Evolutionary conservation across 768 basidiomycete genomes (phyloP).

Genomic region (Lyophyllum decastes): DNA sequence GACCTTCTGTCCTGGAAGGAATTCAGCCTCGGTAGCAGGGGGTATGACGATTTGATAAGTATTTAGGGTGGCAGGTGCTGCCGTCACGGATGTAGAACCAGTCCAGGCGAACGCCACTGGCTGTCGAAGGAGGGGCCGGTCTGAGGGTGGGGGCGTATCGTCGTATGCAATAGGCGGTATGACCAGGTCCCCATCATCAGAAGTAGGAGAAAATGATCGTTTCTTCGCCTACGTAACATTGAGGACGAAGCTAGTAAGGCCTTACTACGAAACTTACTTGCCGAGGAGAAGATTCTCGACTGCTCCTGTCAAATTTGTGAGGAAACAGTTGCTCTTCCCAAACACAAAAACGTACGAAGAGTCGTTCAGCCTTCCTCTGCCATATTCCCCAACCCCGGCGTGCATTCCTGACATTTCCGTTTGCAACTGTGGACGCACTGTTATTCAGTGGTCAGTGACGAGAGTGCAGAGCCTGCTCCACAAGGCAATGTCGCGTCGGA

Average conservation of each 20-base stretch:
- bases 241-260: not conserved
- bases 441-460: not conserved
- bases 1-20: constrained; percentile 58
- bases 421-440: not conserved
- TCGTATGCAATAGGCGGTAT: constrained; percentile 40
- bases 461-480: not conserved
- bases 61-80: constrained; percentile 28
- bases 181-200: constrained; percentile 48
- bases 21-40: constrained; percentile 25
- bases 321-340: not conserved
- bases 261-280: constrained; percentile 33
- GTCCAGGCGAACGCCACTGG: constrained; percentile 54
- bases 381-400: constrained; percentile 33
- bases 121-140: constrained; percentile 57
- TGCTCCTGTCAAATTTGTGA: constrained; percentile 44
- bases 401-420: constrained; percentile 13
- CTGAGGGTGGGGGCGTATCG: constrained; percentile 49
- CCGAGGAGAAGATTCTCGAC: constrained; percentile 55
- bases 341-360: constrained; percentile 35
- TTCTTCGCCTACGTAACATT: constrained; percentile 36
- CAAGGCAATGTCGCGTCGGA: not conserved
- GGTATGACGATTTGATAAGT: constrained; percentile 40
- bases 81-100: constrained; percentile 25
- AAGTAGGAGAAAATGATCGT: constrained; percentile 53
- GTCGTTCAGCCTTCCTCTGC: constrained; percentile 38